Evolutionary conservation across 2,329 filamentous ascomycete genomes (phyloP), one percentile per base, ranked within the genome.

Genomic region (Fusarium sp.): DNA sequence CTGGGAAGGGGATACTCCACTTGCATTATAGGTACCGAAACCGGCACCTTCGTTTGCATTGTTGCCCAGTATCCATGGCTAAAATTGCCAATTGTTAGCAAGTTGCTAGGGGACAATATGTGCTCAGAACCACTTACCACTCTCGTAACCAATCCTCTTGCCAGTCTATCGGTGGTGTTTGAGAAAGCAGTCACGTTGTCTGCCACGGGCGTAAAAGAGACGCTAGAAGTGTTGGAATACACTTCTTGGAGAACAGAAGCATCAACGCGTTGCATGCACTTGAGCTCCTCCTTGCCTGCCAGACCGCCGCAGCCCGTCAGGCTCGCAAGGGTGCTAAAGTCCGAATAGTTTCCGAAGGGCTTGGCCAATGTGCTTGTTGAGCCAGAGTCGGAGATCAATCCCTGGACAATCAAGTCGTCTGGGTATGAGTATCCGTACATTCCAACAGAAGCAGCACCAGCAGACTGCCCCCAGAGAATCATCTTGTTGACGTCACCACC

Each of bases 381-480:
- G 10, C 80, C 86, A 50, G 86, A 86, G 27, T 84, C 81, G 6
- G 83, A 76, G 63, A 88, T 85, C 27, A 86, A 76, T 18, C 82
- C 85, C n/a, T 80, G 74, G n/a, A 84, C 83, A 63, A 88, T 88
- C 13, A 86, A 85, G 65, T 88, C 85, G 0, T 84, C 61, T 3
- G 76, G 60, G 86, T 85, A 87, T 3, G 86, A 84, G 69, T 86
- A 88, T 35, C 84, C 81, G 78, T 84, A 86, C 75, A 83, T 83
- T 68, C 87, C 86, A 1, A 84, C 83, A 2, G 81, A 78, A 2
- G 82, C 78, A 1, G 79, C 70, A 3, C 79, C 79, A 0, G 79
- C 79, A 3, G 78, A 79, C 70, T 80, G 73, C 4, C 79, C 79
- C 68, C 74, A 76, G 20, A 79, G 70, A 16, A 74, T 77, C 31